Evolutionary conservation across 352 stramenopile genomes (phyloP), one percentile per base, ranked within the genome.

Genomic region (Pythium aristosporum): DNA sequence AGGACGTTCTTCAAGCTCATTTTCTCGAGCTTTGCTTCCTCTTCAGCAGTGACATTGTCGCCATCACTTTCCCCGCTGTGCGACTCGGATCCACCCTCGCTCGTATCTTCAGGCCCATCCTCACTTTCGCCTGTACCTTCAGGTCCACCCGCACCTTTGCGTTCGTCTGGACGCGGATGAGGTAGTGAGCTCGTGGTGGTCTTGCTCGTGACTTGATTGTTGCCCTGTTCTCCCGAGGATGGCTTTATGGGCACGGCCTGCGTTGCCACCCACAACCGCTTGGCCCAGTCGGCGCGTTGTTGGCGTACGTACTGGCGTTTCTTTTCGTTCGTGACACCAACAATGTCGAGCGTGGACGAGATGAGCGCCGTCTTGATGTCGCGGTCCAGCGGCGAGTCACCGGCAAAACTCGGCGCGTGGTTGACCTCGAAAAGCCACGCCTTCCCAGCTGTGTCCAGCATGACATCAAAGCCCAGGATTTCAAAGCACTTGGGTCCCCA

Each of bases 401-500:
- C 74, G 0, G 72, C 74, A 61, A 82, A 82, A 28, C 74, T 82
- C 2, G 74, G 74, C 10, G 74, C 74, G 53, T 82, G 74, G 60
- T 82, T 82, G 36, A 80, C 72, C 57, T 82, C 74, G 5, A 82
- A 71, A 6, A 82, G 63, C 74, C 74, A 82, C 21, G 72, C 67
- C 34, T 76, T 79, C 25, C 72, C 66, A 3, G 20, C 65, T 11
- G 74, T 37, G 28, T 82, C 74, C 3, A 82, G 65, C 68, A 82
- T 77, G 47, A 82, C 68, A 25, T 82, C 74, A 46, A 80, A 82
- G 3, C 74, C 74, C 10, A 82, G 58, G 30, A 82, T 76, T 51
- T 82, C 74, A 55, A 82, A 82, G 51, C 69, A 76, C 37, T 77
- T 75, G 1, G 71, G 68, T 11, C 74, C 74, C 68, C 68, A 78